Evolutionary conservation across 176 grass and related monocot genomes (phyloP).

Genomic region (Cenchrus americanus): DNA sequence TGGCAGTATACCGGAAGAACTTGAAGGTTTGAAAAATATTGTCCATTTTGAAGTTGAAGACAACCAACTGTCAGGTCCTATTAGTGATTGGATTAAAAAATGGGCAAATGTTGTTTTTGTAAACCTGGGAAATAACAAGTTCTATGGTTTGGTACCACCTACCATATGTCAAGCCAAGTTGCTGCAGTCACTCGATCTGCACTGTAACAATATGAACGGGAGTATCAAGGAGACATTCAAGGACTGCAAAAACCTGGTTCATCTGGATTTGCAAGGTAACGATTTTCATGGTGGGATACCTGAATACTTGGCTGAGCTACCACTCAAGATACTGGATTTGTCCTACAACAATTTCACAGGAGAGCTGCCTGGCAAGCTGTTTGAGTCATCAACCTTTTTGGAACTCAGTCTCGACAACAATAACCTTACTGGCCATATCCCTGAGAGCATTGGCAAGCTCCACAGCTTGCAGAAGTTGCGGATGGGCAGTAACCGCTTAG

Average conservation of each 20-base stretch:
- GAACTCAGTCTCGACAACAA: conserved; percentile 62
- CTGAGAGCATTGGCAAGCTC: conserved; percentile 56
- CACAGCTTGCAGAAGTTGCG: conserved; percentile 47
- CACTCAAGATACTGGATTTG: conserved; percentile 56
- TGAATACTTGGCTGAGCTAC: conserved; percentile 71
- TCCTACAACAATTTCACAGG: conserved; percentile 75
- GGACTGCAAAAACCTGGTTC: conserved; percentile 64
- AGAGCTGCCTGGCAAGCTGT: conserved; percentile 59
- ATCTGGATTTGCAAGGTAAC: conserved; percentile 63
- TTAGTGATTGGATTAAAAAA: conserved; percentile 68
- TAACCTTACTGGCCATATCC: conserved; percentile 58
- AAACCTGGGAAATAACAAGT: conserved; percentile 50
- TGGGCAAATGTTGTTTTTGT: conserved; percentile 53
- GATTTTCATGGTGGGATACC: conserved; percentile 74
- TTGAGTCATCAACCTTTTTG: conserved; percentile 59
- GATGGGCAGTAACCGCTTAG: conserved; percentile 67
- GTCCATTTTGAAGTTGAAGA: conserved; percentile 54
- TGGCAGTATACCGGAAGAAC: conserved; percentile 59
- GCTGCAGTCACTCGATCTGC: conserved; percentile 53
- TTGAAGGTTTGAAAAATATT: conserved; percentile 63
- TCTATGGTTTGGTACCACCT: conserved; percentile 54
- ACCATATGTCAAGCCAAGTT: conserved; percentile 59
- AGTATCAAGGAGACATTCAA: conserved; percentile 69
- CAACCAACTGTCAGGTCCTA: conserved; percentile 65
- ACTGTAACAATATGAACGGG: conserved; percentile 62